Conservation (phyloP, 2,329 filamentous ascomycete genomes). For the Ceratocystiopsis brevicomis region DNA sequence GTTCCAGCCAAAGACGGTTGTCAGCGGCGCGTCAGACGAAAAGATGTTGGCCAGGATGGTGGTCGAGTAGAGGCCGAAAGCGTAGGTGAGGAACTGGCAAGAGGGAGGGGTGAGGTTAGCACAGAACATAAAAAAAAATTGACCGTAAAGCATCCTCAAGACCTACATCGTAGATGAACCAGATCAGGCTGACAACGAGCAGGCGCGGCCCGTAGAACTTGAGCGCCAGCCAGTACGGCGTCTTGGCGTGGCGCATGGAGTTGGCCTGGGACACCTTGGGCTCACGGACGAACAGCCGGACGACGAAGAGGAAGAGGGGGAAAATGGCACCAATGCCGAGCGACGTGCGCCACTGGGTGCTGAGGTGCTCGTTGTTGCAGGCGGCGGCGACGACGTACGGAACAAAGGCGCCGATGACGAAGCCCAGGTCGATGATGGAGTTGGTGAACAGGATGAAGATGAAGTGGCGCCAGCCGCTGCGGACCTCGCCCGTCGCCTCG, state of each 20-base stretch:
- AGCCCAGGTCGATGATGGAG: constrained; percentile 34
- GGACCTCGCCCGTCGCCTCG: constrained; percentile 69
- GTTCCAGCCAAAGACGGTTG: constrained; percentile 72
- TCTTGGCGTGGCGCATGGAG: constrained; percentile 43
- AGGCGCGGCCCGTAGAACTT: constrained; percentile 59
- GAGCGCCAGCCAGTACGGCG: constrained; percentile 34
- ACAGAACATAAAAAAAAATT: too few species aligned
- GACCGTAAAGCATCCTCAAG: too few species aligned
- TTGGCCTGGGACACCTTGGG: constrained; percentile 58
- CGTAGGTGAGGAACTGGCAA: constrained; percentile 60
- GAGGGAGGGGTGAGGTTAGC: not conserved
- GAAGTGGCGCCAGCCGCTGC: constrained; percentile 60
- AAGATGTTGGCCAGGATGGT: constrained; percentile 52
- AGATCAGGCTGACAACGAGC: constrained; percentile 51
- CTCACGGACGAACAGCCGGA: constrained; percentile 57
- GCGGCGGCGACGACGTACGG: constrained; percentile 42
- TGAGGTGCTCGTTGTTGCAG: constrained; percentile 40
- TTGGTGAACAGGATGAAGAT: constrained; percentile 55
- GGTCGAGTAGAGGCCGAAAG: constrained; percentile 70
- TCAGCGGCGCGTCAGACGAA: constrained; percentile 40
- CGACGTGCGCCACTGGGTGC: constrained; percentile 64
- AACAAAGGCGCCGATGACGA: constrained; percentile 62
- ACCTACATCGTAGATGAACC: constrained; percentile 59
- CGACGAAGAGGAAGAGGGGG: constrained; percentile 48
- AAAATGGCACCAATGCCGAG: constrained; percentile 66